A percentile compares a stretch with the other conserved stretches of the same genome.
Conservation (phyloP, 225 moss, liverwort and hornwort genomes). For the Climacium dendroides region DNA sequence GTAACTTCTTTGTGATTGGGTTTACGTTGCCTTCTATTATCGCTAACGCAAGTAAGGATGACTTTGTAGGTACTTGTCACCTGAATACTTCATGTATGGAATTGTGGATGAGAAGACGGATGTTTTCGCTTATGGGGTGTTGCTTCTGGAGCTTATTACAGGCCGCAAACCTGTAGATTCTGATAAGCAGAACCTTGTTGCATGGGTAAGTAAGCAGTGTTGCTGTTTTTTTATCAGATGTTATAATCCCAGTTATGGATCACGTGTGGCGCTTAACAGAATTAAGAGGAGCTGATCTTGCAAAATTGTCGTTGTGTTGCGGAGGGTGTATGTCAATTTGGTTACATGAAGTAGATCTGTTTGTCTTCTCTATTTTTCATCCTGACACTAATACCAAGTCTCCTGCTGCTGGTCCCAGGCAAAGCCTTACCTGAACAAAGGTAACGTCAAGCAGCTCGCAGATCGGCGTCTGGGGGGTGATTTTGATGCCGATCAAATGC, state of each 20-base stretch:
- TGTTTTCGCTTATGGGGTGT: slow-evolving; percentile 39
- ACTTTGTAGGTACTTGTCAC: slow-evolving; percentile 27
- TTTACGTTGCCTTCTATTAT: neutral
- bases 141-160: slow-evolving; percentile 45
- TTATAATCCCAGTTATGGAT: neutral
- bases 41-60: neutral
- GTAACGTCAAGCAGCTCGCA: slow-evolving; percentile 20
- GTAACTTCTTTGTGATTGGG: neutral
- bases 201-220: slow-evolving; percentile 18
- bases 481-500: slow-evolving; percentile 34
- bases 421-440: slow-evolving; percentile 29
- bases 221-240: neutral
- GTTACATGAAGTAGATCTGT: neutral
- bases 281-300: neutral
- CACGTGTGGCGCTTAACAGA: neutral
- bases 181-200: slow-evolving; percentile 40
- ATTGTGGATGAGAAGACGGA: slow-evolving; percentile 56
- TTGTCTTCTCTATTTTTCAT: neutral
- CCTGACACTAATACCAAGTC: neutral
- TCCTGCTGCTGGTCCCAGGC: slow-evolving; percentile 6
- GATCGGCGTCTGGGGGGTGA: slow-evolving; percentile 24
- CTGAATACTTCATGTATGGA: slow-evolving; percentile 46
- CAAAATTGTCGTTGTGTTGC: neutral
- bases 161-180: slow-evolving; percentile 36
- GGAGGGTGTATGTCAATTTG: neutral